Base-by-base conservation (phyloP, 305 asterid species). In the Fraxinus ornus region DNA sequence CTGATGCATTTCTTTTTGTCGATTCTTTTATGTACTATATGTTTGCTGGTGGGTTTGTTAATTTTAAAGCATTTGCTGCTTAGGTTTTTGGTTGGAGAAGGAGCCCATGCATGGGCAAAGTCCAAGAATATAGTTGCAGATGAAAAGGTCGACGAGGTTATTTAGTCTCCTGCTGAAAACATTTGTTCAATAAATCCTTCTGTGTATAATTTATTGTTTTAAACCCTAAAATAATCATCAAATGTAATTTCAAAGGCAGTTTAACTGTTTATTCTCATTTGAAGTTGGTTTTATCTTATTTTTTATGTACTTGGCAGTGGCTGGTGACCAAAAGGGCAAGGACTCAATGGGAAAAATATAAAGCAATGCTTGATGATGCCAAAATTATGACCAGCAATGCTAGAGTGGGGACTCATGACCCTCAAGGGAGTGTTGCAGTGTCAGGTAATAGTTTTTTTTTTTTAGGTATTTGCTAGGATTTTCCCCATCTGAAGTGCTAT, bases 51-150 rank as follows among this genome's bases (percentile, higher is more conserved):
- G 4, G 21, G 21, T 37, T 77, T 32, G 35, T 76, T 88, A 60
- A 81, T 5, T 81, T 52, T 82, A 70, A 68, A 37, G 70, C 30
- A 26, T 49, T 39, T 30, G 21, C 77, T 84, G 71, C 81, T 83
- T 86, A 95, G 98, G 97, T 93, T 95, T 86, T 88, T 95, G 90
- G 99, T 90, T 57, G 99, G 99, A 81, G 99, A 92, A 86, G 99
- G 99, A 80, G 96, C 97, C 1, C 89, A 86, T 47, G 76, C 74
- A 83, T 95, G 98, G 99, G 98, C 97, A 21, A 89, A 85, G 85
- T 94, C 97, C 86, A 95, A 90, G 85, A 97, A 94, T 77, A 82
- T 94, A 84, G 85, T 62, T 81, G 79, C 88, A 39, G 88, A 88
- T 76, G 88, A 77, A 80, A 83, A 90, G 83, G 93, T 87, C 22